Evolutionary conservation across 2,329 filamentous ascomycete genomes (phyloP).

Genomic region (Talaromyces sp.): DNA sequence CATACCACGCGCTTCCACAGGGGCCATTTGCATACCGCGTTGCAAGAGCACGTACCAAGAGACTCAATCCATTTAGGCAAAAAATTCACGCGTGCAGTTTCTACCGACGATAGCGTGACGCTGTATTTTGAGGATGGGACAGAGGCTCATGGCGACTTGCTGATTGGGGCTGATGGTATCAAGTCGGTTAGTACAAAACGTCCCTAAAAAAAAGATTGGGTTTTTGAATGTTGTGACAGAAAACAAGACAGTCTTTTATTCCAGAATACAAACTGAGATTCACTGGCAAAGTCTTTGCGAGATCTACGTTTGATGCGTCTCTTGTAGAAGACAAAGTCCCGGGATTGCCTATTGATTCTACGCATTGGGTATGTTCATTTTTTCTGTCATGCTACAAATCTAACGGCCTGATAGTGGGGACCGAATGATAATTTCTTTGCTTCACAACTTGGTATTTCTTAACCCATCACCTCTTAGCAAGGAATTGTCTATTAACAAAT

Average conservation of each 20-base stretch:
- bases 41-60: conserved; percentile 40
- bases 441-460: conserved; percentile 33
- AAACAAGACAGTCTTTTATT: conserved; percentile 35
- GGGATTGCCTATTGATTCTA: conserved; percentile 36
- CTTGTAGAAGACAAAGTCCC: conserved; percentile 33
- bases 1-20: conserved; percentile 44
- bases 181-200: conserved; percentile 38
- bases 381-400: not conserved
- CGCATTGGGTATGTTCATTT: conserved; percentile 27
- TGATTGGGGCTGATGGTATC: conserved; percentile 51
- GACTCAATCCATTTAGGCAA: conserved; percentile 41
- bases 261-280: conserved; percentile 35
- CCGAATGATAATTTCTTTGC: conserved; percentile 40
- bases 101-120: conserved; percentile 23
- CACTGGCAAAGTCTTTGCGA: conserved; percentile 42
- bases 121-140: conserved; percentile 47
- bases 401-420: conserved; percentile 28
- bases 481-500: not conserved
- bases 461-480: not conserved
- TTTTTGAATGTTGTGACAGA: conserved; percentile 10
- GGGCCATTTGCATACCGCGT: conserved; percentile 45
- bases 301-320: conserved; percentile 40
- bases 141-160: conserved; percentile 38
- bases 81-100: conserved; percentile 31
- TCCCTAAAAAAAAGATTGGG: too few relatives aligned